Conservation (phyloP, 2,329 filamentous ascomycete species). For the Fusarium sp. region DNA sequence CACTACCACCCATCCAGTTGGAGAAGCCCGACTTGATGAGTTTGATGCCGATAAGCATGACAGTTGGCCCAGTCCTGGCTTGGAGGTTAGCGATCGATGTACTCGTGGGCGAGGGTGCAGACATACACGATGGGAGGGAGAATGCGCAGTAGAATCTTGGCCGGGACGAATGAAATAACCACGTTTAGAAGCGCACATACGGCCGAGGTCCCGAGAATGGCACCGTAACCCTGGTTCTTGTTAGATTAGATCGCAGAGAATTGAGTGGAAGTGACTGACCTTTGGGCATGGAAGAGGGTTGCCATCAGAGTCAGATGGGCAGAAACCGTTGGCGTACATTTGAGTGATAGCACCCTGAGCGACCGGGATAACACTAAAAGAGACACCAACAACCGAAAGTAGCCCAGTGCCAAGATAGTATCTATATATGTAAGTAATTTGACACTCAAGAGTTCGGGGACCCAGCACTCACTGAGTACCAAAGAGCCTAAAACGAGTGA, state of each 20-base stretch:
- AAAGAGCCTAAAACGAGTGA: conserved; percentile 81
- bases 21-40: conserved; percentile 81
- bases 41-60: conserved; percentile 80
- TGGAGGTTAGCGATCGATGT: too few species aligned
- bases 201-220: conserved; percentile 78
- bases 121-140: conserved; percentile 80
- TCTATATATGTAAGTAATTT: conserved; percentile 54
- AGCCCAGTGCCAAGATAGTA: conserved; percentile 86
- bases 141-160: conserved; percentile 77
- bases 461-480: conserved; percentile 67
- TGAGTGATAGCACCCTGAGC: conserved; percentile 79
- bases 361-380: conserved; percentile 54
- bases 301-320: conserved; percentile 72
- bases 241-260: too few species aligned
- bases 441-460: background rate
- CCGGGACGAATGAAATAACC: conserved; percentile 81
- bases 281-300: conserved; percentile 81
- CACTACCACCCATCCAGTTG: conserved; percentile 84
- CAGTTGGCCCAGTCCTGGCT: conserved; percentile 74
- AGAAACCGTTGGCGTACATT: conserved; percentile 84
- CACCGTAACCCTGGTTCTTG: conserved; percentile 70
- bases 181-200: conserved; percentile 80
- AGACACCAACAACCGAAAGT: conserved; percentile 81
- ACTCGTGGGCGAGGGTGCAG: too few species aligned
- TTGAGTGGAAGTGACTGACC: conserved; percentile 49